Conservation (phyloP, 179 eudicot genomes). For the Vitellaria paradoxa region DNA sequence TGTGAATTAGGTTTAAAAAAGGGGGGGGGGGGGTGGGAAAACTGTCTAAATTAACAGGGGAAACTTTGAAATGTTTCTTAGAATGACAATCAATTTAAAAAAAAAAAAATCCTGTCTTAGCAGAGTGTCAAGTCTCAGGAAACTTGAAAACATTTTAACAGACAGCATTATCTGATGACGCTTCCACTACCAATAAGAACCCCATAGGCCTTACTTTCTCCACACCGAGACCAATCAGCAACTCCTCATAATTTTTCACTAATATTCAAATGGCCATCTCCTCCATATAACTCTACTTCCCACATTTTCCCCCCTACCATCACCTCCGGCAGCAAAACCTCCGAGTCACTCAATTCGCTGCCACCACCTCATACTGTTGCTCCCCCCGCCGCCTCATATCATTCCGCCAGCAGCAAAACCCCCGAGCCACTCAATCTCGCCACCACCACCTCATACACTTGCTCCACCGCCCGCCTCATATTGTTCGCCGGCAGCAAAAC, state of each 20-base stretch:
- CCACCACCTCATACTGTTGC: constrained; percentile 38
- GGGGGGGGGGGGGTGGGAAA: too few relatives aligned
- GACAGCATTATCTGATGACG: not conserved
- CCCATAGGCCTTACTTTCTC: not conserved
- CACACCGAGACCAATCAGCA: not conserved
- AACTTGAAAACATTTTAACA: constrained; percentile 13
- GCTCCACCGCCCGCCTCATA: too few relatives aligned
- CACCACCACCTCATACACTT: too few relatives aligned
- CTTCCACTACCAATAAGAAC: constrained; percentile 5
- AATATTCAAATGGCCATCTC: constrained; percentile 12
- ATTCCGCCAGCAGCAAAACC: too few relatives aligned
- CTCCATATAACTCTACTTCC: not conserved
- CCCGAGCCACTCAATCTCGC: too few relatives aligned
- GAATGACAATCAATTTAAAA: not conserved
- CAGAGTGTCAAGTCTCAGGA: constrained; percentile 20
- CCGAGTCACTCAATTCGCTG: constrained; percentile 19
- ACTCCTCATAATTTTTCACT: not conserved
- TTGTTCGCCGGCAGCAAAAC: too few relatives aligned
- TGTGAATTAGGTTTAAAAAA: not conserved
- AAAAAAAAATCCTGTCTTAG: not conserved
- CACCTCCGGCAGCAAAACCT: constrained; percentile 12
- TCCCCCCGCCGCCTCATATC: constrained; percentile 41
- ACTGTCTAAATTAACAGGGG: not conserved
- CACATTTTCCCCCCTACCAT: constrained; percentile 23
- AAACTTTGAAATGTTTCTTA: not conserved